phyloP scores from a whole-genome alignment of 164 flowering plant genomes.

The Piper longum region DNA sequence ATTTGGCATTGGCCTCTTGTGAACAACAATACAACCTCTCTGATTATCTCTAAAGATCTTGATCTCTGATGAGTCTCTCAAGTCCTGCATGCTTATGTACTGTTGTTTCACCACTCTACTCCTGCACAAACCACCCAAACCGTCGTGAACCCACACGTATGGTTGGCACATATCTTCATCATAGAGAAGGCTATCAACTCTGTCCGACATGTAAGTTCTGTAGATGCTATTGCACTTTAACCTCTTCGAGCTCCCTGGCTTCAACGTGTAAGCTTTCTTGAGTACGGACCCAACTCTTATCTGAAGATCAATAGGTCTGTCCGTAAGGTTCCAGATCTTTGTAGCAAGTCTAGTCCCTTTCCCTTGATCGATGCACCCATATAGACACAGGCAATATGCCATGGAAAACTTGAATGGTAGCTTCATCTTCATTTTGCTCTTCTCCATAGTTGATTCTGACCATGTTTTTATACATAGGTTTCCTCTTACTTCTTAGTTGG shows the following conservation, averaged over 20 bases:
- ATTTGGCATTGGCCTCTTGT: constrained; percentile 56
- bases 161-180: constrained; percentile 67
- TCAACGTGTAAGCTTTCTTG: constrained; percentile 56
- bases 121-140: constrained; percentile 32
- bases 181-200: constrained; percentile 13
- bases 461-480: neutral
- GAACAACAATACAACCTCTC: constrained; percentile 50
- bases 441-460: neutral
- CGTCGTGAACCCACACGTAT: constrained; percentile 72
- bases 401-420: neutral
- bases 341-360: constrained; percentile 31
- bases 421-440: neutral
- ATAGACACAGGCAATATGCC: constrained; percentile 20
- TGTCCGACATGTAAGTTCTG: constrained; percentile 51
- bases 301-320: constrained; percentile 57
- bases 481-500: neutral
- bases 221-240: constrained; percentile 54
- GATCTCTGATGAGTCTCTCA: constrained; percentile 67
- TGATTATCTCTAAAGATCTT: constrained; percentile 57
- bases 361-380: constrained; percentile 36
- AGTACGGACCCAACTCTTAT: constrained; percentile 66
- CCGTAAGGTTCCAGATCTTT: constrained; percentile 57
- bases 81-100: constrained; percentile 64
- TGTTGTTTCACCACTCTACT: constrained; percentile 70
- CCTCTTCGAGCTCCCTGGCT: constrained; percentile 70